Evolutionary conservation across 805 yeast species (phyloP).

Genomic region (Cyberlindnera samutprakarnensis): DNA sequence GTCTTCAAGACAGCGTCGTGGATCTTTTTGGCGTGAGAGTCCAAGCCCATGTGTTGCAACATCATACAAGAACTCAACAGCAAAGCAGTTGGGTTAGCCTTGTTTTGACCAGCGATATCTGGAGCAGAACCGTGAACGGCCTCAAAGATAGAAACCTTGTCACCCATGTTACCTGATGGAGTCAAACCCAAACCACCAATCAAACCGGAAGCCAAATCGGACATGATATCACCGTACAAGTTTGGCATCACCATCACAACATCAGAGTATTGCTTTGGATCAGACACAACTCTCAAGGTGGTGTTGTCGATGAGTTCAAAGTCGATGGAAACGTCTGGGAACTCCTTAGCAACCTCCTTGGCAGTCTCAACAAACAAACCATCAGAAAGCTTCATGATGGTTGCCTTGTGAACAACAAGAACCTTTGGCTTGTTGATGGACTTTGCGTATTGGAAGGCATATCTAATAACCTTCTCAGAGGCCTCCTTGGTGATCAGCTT

Average conservation of each 20-base stretch:
- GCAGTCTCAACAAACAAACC: slow-evolving; percentile 94
- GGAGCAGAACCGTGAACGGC: slow-evolving; percentile 99
- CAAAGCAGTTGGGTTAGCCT: slow-evolving; percentile 98
- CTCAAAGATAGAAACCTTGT: slow-evolving; percentile 94
- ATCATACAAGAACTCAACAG: slow-evolving; percentile 95
- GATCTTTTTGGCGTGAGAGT: slow-evolving; percentile 72
- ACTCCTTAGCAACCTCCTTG: slow-evolving; percentile 80
- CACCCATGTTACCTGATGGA: slow-evolving; percentile 99
- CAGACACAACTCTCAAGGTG: slow-evolving; percentile 80
- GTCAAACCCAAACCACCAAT: slow-evolving; percentile 99
- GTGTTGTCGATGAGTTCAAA: slow-evolving; percentile 94
- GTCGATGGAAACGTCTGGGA: slow-evolving; percentile 80
- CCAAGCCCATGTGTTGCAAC: slow-evolving; percentile 97
- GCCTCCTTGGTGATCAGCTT: slow-evolving; percentile 95
- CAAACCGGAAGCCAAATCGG: slow-evolving; percentile 94
- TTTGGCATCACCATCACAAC: slow-evolving; percentile 97
- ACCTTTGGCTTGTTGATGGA: slow-evolving; percentile 83
- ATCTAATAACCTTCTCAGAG: slow-evolving; percentile 92
- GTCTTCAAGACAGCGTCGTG: slow-evolving; percentile 81
- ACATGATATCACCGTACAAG: slow-evolving; percentile 98
- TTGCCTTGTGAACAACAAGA: slow-evolving; percentile 94
- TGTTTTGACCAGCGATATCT: slow-evolving; percentile 97
- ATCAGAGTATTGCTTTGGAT: slow-evolving; percentile 78
- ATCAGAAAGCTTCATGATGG: slow-evolving; percentile 96
- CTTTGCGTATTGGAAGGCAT: slow-evolving; percentile 94